These are phyloP conservation scores for Wickerhamiella azyma DNA, from an alignment of 805 yeast genomes.

Conservation along the genomic window DNA sequence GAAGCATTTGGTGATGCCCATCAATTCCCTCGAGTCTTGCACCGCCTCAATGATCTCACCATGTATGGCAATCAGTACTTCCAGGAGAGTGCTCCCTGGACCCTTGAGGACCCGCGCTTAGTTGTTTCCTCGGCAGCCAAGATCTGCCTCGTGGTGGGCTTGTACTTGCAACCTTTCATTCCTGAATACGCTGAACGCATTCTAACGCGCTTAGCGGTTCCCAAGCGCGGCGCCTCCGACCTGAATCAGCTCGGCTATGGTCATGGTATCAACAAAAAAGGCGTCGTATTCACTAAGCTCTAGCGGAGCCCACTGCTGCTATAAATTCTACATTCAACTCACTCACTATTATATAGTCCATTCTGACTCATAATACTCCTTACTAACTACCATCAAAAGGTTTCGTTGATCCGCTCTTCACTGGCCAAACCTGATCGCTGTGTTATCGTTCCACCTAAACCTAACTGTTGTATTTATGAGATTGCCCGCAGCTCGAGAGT, in stretches of 20 bases:
- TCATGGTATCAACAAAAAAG: slow-evolving; percentile 35
- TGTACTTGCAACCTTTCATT: slow-evolving; percentile 57
- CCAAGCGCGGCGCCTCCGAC: slow-evolving; percentile 6
- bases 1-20: slow-evolving; percentile 39
- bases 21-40: slow-evolving; percentile 40
- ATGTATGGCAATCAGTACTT: slow-evolving; percentile 47
- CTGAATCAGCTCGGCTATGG: slow-evolving; percentile 39
- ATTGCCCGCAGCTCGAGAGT: no score
- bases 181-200: slow-evolving; percentile 48
- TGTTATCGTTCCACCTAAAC: no score
- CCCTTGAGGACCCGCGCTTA: slow-evolving; percentile 21
- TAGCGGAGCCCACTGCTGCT: no score
- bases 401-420: no score
- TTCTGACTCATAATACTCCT: no score
- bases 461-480: no score
- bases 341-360: no score
- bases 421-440: no score
- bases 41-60: slow-evolving; percentile 14
- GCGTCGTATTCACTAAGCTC: slow-evolving; percentile 22
- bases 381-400: no score
- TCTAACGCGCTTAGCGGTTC: slow-evolving; percentile 51
- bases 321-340: no score
- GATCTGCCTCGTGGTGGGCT: slow-evolving; percentile 48
- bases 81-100: slow-evolving; percentile 71
- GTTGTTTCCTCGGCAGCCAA: slow-evolving; percentile 58